Evolutionary conservation across 768 basidiomycete genomes (phyloP).

Genomic region (Tulasnella sp.): DNA sequence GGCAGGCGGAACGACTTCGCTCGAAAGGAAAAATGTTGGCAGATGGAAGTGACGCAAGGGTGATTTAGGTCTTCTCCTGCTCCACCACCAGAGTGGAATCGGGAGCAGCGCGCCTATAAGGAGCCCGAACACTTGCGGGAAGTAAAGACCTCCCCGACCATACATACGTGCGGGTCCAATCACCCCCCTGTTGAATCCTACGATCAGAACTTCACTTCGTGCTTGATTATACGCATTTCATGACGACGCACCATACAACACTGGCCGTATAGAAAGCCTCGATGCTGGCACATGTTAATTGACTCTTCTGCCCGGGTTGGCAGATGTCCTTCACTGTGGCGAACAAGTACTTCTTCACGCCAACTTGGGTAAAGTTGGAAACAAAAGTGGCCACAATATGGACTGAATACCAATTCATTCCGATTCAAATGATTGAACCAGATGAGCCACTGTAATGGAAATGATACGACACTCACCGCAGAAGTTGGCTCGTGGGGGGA

Average conservation of each 20-base stretch:
- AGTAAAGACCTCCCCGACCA: constrained; percentile 33
- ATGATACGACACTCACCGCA: neutral
- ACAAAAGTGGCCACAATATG: neutral
- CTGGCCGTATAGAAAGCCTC: neutral
- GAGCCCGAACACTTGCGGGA: constrained; percentile 35
- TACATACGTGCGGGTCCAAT: constrained; percentile 41
- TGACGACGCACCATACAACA: constrained; percentile 19
- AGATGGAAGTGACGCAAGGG: constrained; percentile 34
- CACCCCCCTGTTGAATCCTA: constrained; percentile 32
- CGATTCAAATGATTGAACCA: neutral
- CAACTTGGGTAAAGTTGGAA: neutral
- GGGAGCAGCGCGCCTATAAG: constrained; percentile 38
- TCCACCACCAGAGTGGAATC: constrained; percentile 34
- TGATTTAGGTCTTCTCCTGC: constrained; percentile 27
- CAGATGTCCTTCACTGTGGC: neutral
- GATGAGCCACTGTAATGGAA: no score
- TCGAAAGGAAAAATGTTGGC: constrained; percentile 32
- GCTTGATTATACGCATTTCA: neutral
- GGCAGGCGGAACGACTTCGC: constrained; percentile 22
- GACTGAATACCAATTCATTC: neutral
- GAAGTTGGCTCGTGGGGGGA: neutral
- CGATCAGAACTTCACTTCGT: neutral
- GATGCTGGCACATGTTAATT: neutral
- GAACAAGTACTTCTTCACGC: neutral
- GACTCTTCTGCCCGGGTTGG: neutral